These are phyloP conservation scores for Nemania sp. DNA, from an alignment of 2,329 filamentous ascomycete genomes.

Conservation along the genomic window DNA sequence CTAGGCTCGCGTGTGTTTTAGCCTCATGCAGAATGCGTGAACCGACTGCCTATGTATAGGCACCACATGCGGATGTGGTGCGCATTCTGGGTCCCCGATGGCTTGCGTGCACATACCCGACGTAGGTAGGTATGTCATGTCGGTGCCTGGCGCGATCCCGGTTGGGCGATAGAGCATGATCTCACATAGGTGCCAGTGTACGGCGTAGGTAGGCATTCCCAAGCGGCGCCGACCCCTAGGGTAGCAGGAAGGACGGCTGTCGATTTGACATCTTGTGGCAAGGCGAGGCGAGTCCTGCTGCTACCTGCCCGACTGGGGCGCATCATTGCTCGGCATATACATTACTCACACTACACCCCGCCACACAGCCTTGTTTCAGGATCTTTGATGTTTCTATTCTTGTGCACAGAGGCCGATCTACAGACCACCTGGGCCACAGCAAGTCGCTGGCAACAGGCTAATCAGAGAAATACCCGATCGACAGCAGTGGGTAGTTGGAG, in stretches of 20 bases:
- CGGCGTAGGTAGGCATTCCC: neutral
- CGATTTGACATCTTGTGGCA: conserved; percentile 30
- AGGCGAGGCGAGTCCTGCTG: conserved; percentile 20
- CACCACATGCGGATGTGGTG: conserved; percentile 1
- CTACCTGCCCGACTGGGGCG: conserved; percentile 32
- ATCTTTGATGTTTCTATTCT: conserved; percentile 30
- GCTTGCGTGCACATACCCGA: neutral
- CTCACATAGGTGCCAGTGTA: conserved; percentile 5
- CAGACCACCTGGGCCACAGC: neutral
- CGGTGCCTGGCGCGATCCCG: neutral
- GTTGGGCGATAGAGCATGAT: conserved; percentile 4
- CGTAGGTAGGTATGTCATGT: neutral
- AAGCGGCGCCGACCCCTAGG: neutral
- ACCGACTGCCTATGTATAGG: conserved; percentile 10
- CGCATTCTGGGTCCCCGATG: neutral
- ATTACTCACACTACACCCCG: conserved; percentile 8
- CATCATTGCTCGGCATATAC: conserved; percentile 22
- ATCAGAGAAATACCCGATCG: conserved; percentile 16
- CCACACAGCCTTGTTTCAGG: conserved; percentile 37
- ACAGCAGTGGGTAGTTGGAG: conserved; percentile 1
- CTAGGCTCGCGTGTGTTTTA: conserved; percentile 29
- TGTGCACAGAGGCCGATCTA: conserved; percentile 28
- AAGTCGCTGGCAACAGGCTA: conserved; percentile 2
- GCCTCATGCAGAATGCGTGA: conserved; percentile 13
- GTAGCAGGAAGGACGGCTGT: neutral